Base-by-base conservation (phyloP, 2,329 filamentous ascomycete genomes). In the Catunica adiposa region DNA sequence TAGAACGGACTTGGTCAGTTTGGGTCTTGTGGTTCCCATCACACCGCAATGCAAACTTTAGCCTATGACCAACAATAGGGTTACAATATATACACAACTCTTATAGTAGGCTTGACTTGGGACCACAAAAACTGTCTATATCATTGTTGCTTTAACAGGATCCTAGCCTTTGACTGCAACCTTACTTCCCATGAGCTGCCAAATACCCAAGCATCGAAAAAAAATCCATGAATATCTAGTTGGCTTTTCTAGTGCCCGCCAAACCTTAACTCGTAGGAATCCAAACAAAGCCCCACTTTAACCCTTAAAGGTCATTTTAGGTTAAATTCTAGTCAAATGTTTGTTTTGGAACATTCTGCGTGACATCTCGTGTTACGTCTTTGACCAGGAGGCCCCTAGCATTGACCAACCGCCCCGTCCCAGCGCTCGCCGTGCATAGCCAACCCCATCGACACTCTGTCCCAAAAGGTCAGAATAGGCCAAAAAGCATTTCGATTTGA, bases 241-340 rank as follows among this genome's bases (percentile, higher is more conserved):
- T 11, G 5, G 5, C 29, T 5, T 34, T 11, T 34, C 29, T n/a
- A 11, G 5, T 34, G 5, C 11, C 29, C 11, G 29, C 29, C 11
- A 5, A 34, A 34, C 5, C 29, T 34, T 48, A 17, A 48, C n/a
- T 20, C 22, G 44, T 26, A 48, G 5, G 17, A 48, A 22, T 20
- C 11, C 22, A n/a, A 6, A 5, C 29, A 5, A 23, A 15, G 17
- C 17, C 44, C 44, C 44, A 25, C 17, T 9, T 22, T 25, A 23
- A 25, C 44, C 44, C 44, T 48, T 48, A 48, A 25, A 25, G 44
- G 44, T 48, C 44, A 48, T 48, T 48, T 48, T 48, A 48, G 44
- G 44, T 48, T 48, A 48, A 25, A 48, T 48, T 48, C 26, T 15
- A 48, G 5, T 20, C 11, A 14, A 22, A 14, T 7, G 17, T 25